A percentile compares a stretch with the other conserved stretches of the same genome.
These are phyloP conservation scores for Solanum ahanhuiri DNA, from an alignment of 257 asterid genomes.

Conservation along the genomic window DNA sequence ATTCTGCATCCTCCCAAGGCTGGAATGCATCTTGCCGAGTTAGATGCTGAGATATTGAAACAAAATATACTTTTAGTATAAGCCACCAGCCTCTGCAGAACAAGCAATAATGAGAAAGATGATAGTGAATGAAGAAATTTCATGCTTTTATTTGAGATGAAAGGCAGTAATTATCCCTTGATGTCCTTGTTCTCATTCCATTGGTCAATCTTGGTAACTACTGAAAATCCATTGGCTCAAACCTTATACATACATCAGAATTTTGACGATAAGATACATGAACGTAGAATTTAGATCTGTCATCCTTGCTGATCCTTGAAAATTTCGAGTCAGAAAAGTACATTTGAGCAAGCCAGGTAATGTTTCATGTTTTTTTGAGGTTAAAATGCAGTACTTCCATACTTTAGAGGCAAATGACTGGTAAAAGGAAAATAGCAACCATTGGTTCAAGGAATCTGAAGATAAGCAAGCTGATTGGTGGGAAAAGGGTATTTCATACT, in stretches of 20 bases:
- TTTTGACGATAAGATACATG: neutral
- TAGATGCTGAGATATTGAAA: conserved; percentile 5
- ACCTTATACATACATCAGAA: neutral
- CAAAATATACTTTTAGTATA: neutral
- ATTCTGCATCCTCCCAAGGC: conserved; percentile 15
- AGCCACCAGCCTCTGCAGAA: neutral
- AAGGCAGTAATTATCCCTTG: neutral
- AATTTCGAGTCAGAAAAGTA: neutral
- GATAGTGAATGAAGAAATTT: neutral
- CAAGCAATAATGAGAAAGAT: neutral
- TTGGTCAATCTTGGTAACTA: neutral
- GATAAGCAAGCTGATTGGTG: neutral
- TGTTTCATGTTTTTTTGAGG: neutral
- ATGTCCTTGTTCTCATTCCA: neutral
- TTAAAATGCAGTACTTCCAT: neutral
- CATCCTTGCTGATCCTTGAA: neutral
- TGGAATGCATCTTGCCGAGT: conserved; percentile 10
- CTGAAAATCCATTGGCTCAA: neutral
- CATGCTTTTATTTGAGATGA: neutral
- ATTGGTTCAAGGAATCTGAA: neutral
- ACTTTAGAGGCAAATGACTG: neutral
- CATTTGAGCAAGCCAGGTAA: neutral
- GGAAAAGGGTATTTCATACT: neutral
- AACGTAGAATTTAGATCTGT: neutral
- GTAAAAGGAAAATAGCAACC: neutral